Percentiles rank a stretch among this genome's conserved stretches.
These are phyloP conservation scores for Hyphodiscus sp. DNA, from an alignment of 2,329 filamentous ascomycete genomes.

Conservation along the genomic window DNA sequence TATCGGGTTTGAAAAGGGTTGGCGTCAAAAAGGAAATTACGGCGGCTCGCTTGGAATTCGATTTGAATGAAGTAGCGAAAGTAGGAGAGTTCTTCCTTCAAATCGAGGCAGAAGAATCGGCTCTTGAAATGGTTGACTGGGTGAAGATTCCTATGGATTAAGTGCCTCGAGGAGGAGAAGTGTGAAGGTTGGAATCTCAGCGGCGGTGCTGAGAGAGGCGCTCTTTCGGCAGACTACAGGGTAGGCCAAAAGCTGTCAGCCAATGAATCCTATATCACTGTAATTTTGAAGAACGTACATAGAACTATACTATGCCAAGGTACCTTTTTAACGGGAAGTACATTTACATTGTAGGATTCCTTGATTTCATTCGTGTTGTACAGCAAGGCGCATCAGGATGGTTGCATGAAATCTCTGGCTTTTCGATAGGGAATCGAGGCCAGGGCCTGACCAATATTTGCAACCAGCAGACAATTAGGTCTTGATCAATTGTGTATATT, in stretches of 20 bases:
- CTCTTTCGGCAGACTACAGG: neutral
- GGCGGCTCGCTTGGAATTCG: neutral
- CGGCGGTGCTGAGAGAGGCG: neutral
- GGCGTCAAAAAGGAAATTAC: neutral
- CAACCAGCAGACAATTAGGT: neutral
- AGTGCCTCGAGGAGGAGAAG: neutral
- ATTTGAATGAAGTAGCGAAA: neutral
- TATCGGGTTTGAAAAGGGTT: neutral
- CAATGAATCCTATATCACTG: too few species aligned
- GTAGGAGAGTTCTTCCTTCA: neutral
- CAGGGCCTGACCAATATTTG: neutral
- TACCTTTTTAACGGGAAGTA: too few species aligned
- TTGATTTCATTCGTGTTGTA: too few species aligned
- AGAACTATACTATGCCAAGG: too few species aligned
- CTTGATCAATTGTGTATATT: neutral
- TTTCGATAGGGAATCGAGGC: too few species aligned
- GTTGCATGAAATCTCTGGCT: too few species aligned
- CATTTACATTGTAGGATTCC: too few species aligned
- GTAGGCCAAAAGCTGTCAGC: neutral
- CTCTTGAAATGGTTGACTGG: neutral
- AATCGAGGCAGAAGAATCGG: neutral
- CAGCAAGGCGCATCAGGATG: too few species aligned
- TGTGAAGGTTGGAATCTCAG: neutral
- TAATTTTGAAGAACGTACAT: too few species aligned
- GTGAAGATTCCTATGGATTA: neutral